Percentiles rank a stretch among this genome's conserved stretches.
These are phyloP conservation scores for Phyllosticta citribraziliensis DNA, from an alignment of 2,329 filamentous ascomycete genomes.

Conservation along the genomic window DNA sequence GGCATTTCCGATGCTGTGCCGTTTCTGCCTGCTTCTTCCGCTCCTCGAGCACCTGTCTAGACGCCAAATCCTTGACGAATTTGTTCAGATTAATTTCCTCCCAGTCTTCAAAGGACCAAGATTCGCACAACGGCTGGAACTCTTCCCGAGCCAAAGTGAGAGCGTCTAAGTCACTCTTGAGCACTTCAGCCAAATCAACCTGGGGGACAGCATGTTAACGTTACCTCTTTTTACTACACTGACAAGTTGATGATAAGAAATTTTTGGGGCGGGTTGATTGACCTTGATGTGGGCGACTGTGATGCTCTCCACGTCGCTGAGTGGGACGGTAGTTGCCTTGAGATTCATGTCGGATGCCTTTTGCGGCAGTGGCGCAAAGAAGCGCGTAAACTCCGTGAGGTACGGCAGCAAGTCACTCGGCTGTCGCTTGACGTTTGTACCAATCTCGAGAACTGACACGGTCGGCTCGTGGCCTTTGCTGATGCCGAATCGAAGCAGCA, in stretches of 20 bases:
- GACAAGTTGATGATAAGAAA: slow-evolving; percentile 13
- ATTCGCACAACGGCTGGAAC: slow-evolving; percentile 57
- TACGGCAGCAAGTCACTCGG: slow-evolving; percentile 83
- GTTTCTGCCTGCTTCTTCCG: slow-evolving; percentile 53
- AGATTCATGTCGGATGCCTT: slow-evolving; percentile 57
- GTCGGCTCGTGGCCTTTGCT: slow-evolving; percentile 57
- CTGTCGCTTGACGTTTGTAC: slow-evolving; percentile 58
- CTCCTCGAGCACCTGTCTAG: slow-evolving; percentile 70
- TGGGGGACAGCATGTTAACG: slow-evolving; percentile 16
- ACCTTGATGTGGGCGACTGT: slow-evolving; percentile 56
- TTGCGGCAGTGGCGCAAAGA: slow-evolving; percentile 59
- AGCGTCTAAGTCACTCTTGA: slow-evolving; percentile 36
- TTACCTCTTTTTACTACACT: slow-evolving; percentile 42
- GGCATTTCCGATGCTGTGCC: slow-evolving; percentile 55
- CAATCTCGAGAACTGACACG: slow-evolving; percentile 71
- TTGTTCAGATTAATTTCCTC: slow-evolving; percentile 74
- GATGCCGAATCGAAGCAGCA: slow-evolving; percentile 68
- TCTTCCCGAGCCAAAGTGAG: slow-evolving; percentile 55
- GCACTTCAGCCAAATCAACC: slow-evolving; percentile 29
- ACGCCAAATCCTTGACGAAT: slow-evolving; percentile 64
- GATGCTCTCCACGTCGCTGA: slow-evolving; percentile 75
- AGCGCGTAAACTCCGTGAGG: slow-evolving; percentile 56
- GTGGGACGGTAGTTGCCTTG: slow-evolving; percentile 58
- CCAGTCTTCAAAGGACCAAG: slow-evolving; percentile 68
- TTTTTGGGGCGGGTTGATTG: slow-evolving; percentile 34